Percentiles rank a stretch among this genome's conserved stretches.
These are phyloP conservation scores for Colletotrichum viniferum DNA, from an alignment of 2,329 filamentous ascomycete species.

Conservation along the genomic window DNA sequence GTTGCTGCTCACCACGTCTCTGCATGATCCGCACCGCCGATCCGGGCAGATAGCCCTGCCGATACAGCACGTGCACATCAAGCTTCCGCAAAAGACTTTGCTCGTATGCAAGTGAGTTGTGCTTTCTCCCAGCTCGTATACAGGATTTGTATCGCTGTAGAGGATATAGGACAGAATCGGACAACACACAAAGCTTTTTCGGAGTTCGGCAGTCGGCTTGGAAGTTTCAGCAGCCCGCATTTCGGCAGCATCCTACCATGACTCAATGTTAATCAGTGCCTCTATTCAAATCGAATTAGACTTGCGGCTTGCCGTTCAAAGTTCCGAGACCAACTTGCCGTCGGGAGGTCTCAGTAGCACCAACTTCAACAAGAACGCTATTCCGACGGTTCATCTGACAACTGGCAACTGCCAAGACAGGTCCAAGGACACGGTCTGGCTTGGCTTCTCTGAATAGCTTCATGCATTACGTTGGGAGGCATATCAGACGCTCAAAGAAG, in stretches of 20 bases:
- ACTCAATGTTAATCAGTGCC: background rate
- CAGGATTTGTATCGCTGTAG: too few relatives aligned
- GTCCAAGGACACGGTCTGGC: background rate
- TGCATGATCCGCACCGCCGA: background rate
- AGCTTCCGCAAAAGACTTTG: background rate
- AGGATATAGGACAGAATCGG: too few relatives aligned
- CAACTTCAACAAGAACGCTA: background rate
- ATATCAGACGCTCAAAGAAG: fast-evolving
- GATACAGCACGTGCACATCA: background rate
- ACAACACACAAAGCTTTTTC: background rate
- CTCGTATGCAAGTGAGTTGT: background rate
- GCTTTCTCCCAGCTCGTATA: background rate
- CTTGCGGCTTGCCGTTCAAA: background rate
- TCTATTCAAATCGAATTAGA: background rate
- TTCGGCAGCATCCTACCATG: background rate
- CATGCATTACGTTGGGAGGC: fast-evolving
- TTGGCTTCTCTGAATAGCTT: background rate
- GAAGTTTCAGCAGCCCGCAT: background rate
- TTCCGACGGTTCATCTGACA: background rate
- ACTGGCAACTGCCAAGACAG: background rate
- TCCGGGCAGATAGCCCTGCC: background rate
- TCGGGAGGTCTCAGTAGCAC: background rate
- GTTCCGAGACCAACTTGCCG: fast-evolving
- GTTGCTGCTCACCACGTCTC: background rate
- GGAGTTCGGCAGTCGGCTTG: background rate